Evolutionary conservation across 2,329 filamentous ascomycete genomes (phyloP).

Genomic region (Aureobasidium sp.): DNA sequence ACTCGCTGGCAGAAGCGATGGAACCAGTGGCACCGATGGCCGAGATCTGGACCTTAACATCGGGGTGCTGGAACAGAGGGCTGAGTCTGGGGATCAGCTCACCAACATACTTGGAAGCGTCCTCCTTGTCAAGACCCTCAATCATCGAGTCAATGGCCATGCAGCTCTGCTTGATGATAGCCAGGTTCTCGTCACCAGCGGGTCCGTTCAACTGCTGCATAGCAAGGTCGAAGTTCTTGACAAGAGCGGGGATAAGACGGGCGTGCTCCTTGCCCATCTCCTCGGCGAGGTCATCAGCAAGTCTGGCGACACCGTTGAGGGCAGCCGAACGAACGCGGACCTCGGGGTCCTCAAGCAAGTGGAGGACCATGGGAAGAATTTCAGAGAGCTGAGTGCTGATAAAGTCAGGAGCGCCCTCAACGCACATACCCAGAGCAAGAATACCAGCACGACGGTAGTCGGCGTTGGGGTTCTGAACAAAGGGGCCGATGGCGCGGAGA

Average conservation of each 20-base stretch:
- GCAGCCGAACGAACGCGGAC: conserved; percentile 78
- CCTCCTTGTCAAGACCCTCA: conserved; percentile 70
- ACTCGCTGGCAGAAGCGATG: conserved; percentile 76
- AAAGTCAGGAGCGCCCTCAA: conserved; percentile 95
- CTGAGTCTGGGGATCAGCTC: conserved; percentile 81
- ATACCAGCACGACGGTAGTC: conserved; percentile 85
- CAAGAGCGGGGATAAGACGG: conserved; percentile 70
- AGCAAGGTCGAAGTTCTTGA: conserved; percentile 82
- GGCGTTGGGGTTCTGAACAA: conserved; percentile 65
- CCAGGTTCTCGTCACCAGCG: conserved; percentile 64
- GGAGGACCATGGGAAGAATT: conserved; percentile 77
- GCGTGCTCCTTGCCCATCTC: conserved; percentile 82
- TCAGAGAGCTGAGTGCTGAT: conserved; percentile 84
- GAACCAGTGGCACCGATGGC: conserved; percentile 85
- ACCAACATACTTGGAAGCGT: conserved; percentile 72
- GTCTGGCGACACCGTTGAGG: conserved; percentile 75
- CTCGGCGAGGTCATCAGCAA: conserved; percentile 89
- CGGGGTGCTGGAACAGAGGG: conserved; percentile 71
- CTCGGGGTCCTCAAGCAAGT: conserved; percentile 76
- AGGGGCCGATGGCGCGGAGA: conserved; percentile 74
- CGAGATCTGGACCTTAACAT: conserved; percentile 82
- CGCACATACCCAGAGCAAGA: conserved; percentile 83
- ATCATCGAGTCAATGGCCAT: conserved; percentile 87
- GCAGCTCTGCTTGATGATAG: conserved; percentile 83
- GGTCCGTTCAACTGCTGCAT: conserved; percentile 55